Base-by-base conservation (phyloP, 2,329 filamentous ascomycete genomes). In the Scedosporium minutisporum region DNA sequence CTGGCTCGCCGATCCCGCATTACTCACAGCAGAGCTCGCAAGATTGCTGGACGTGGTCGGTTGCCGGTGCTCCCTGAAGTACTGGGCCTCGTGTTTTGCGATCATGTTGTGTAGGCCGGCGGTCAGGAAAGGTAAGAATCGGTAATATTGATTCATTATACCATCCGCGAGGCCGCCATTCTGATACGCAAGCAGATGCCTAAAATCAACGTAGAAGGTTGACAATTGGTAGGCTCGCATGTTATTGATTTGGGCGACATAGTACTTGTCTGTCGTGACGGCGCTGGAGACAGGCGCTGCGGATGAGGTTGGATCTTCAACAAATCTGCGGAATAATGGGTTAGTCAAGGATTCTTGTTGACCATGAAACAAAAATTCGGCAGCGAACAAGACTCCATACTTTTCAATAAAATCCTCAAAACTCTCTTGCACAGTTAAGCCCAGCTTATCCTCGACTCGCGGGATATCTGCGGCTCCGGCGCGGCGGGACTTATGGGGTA, bases 41-140 rank as follows among this genome's bases (percentile, higher is more conserved):
- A 87, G 81, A 62, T 85, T 87, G 65, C 88, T 89, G 16, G 88
- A 89, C 57, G 88, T 86, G 2, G 88, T 89, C 5, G 91, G 88
- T 73, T 96, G 92, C 61, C 91, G 86, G 78, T 97, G 93, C 71
- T 96, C 89, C 68, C 90, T 85, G 77, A 96, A 97, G 77, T 97
- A 99, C 71, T 89, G 84, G 4, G 95, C 91, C 74, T 97, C 93
- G 76, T 97, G 89, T 77, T 96, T 96, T 67, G 91, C 88, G 69
- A 99, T 96, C 75, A 96, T 86, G 70, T 92, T 96, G 77, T 99
- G 92, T 53, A 99, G 80, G 27, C 89, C 93, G 66, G 89, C 86
- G 23, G 90, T 91, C 70, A 99, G 84, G 73, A 95, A 99, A 2
- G 95, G 95, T 25, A 96, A 82, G 73, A 96, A 96, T 67, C 95